Evolutionary conservation across 2,329 filamentous ascomycete genomes (phyloP), one percentile per base, ranked within the genome.

Genomic region (Pyrenophora teres): DNA sequence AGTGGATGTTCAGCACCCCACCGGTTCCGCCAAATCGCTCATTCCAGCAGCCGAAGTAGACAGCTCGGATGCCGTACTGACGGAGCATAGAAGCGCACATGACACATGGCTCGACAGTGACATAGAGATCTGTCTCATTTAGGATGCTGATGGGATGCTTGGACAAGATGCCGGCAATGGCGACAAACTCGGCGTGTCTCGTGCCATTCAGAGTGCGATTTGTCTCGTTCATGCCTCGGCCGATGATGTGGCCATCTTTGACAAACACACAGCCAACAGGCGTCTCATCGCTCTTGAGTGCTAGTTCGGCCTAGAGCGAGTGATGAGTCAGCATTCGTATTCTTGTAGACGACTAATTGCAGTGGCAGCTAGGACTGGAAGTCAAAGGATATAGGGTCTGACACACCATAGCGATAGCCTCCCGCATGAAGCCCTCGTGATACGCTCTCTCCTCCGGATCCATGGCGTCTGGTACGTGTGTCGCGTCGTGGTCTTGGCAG

Each of bases 1-100:
- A 79, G 73, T 97, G 92, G 46, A 97, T 85, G 62, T 87, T 88
- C 71, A 99, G 86, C 12, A 99, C 94, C 46, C 95, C 93, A 1
- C 94, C 94, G 13, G 92, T 96, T 27, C 95, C 94, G 6, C 94
- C 94, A 77, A 99, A 99, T 51, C 95, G 90, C 77, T 99, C 94
- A 73, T 99, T 99, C 64, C 89, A 85, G 53, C 92, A 96, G 4
- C 94, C 95, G 74, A 94, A 99, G 74, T 93, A 97, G 27, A 99
- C 94, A 61, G 88, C 88, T 56, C 88, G 85, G 74, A 99, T 92
- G 12, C 86, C 84, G 59, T 95, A 87, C 74, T 99, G 95, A 44
- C 92, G 86, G 43, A 99, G 82, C 46, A 95, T 85, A 6, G 92
- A 95, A 10, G 94, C 94, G 71, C 94, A 99, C 94, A 99, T 99